Evolutionary conservation across 2,329 filamentous ascomycete species (phyloP).

Genomic region (Epichloe baconii): DNA sequence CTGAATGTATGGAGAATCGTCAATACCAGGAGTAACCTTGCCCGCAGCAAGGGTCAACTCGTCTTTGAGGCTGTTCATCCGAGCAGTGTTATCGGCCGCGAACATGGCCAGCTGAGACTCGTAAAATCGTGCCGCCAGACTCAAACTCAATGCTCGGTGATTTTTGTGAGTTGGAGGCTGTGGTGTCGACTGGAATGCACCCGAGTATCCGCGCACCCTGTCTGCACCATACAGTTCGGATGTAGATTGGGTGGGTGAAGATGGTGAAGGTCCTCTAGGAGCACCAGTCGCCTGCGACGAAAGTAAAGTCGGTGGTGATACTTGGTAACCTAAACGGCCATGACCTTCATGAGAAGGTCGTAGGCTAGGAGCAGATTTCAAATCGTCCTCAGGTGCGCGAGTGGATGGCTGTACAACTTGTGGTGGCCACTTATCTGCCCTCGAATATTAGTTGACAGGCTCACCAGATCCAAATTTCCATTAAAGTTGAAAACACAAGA

Average conservation of each 20-base stretch:
- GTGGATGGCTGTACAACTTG: background rate
- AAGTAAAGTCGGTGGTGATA: constrained; percentile 11
- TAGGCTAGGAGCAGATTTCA: background rate
- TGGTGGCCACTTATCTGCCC: constrained; percentile 6
- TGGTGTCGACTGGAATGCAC: constrained; percentile 13
- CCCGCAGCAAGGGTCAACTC: constrained; percentile 36
- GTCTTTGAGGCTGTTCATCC: constrained; percentile 34
- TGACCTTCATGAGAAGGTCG: background rate
- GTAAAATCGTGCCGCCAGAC: constrained; percentile 22
- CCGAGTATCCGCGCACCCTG: constrained; percentile 17
- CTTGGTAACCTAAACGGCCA: background rate
- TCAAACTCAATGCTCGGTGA: background rate
- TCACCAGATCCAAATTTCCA: background rate
- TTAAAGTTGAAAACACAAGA: background rate
- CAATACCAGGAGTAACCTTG: constrained; percentile 59
- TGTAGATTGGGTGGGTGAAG: constrained; percentile 26
- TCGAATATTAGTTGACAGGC: constrained; percentile 4
- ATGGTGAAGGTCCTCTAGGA: constrained; percentile 15
- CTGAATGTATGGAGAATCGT: constrained; percentile 77
- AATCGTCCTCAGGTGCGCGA: background rate
- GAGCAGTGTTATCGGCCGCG: constrained; percentile 19
- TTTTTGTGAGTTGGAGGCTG: background rate
- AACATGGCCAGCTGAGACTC: constrained; percentile 27
- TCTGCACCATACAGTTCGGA: constrained; percentile 32
- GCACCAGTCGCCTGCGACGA: constrained; percentile 23